These are phyloP conservation scores for Salvia splendens DNA, from an alignment of 257 asterid species.

Conservation along the genomic window DNA sequence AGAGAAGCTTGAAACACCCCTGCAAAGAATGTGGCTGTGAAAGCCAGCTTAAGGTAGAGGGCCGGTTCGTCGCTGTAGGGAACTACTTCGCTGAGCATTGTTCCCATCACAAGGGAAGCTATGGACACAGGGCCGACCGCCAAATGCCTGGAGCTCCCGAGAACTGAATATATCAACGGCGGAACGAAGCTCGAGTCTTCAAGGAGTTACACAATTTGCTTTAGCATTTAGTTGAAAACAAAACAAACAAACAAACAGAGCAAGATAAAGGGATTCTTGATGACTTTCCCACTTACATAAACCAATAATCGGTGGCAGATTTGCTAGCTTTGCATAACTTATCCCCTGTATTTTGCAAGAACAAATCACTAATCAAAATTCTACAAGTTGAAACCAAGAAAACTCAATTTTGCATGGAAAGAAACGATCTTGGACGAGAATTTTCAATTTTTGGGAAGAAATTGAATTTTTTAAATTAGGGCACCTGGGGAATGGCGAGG, in stretches of 20 bases:
- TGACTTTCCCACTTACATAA: slow-evolving; percentile 56
- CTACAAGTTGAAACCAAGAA: not conserved
- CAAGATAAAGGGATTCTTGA: not conserved
- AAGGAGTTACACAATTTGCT: not conserved
- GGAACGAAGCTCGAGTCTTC: slow-evolving; percentile 96
- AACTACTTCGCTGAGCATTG: slow-evolving; percentile 76
- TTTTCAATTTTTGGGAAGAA: too few species aligned
- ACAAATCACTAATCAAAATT: not conserved
- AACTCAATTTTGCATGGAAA: not conserved
- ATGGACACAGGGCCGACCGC: slow-evolving; percentile 93
- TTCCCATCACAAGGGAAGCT: slow-evolving; percentile 94
- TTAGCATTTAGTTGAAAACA: not conserved
- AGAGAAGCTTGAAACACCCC: slow-evolving; percentile 85
- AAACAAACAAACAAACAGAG: not conserved
- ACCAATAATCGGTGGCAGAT: slow-evolving; percentile 85
- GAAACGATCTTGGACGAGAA: not conserved
- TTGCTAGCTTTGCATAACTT: slow-evolving; percentile 93
- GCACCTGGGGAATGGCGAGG: slow-evolving; percentile 87
- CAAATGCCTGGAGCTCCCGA: slow-evolving; percentile 85
- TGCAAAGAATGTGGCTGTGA: slow-evolving; percentile 83
- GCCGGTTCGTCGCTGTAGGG: slow-evolving; percentile 47
- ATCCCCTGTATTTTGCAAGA: slow-evolving; percentile 56
- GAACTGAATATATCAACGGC: slow-evolving; percentile 77
- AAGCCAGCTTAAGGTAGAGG: slow-evolving; percentile 81
- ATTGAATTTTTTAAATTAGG: not conserved